Base-by-base conservation (phyloP, 768 basidiomycete species). In the Leccinum arenicola region DNA sequence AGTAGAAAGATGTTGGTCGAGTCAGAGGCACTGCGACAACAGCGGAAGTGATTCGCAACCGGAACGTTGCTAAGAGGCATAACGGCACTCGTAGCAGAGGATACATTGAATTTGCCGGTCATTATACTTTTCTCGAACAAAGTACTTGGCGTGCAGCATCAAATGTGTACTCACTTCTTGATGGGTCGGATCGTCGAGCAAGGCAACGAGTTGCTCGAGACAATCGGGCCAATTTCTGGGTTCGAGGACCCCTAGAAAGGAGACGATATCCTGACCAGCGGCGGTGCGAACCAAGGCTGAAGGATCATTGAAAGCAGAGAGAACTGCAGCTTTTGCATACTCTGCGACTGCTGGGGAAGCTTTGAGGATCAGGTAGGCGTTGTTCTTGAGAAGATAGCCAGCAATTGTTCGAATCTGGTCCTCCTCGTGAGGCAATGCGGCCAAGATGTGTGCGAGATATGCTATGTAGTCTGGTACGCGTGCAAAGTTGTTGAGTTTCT, bases 311-410 rank as follows among this genome's bases (percentile, higher is more conserved):
- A 98, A 97, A 15, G 91, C 91, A 63, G 84, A 81, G 6, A 95
- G 84, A 31, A 93, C 84, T 50, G 88, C 83, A 31, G 76, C 77
- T 75, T 95, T 91, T 63, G 91, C 85, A 69, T 86, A 91, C 52
- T 84, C 78, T 31, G 83, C 79, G 21, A 94, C 88, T 50, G 87
- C 83, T 17, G 81, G 78, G 23, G 85, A 77, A 7, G 86, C 82
- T 50, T 79, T 81, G 55, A 94, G 79, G 70, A 95, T 87, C 64
- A 89, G 82, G 58, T 86, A 83, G 48, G 92, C 84, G 68, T 94
- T 95, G 75, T 99, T 98, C 85, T 99, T 99, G 75, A 99, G 85
- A 23, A 98, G 81, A 68, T 98, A 92, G 47, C 96, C 96, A 25
- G 96, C 95, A 77, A 98, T 95, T 59, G 93, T 91, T 54, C 96